Percentiles rank a stretch among this genome's conserved stretches.
These are phyloP conservation scores for Mucor sp. DNA, from an alignment of 371 early-diverging fungal species.

Conservation along the genomic window DNA sequence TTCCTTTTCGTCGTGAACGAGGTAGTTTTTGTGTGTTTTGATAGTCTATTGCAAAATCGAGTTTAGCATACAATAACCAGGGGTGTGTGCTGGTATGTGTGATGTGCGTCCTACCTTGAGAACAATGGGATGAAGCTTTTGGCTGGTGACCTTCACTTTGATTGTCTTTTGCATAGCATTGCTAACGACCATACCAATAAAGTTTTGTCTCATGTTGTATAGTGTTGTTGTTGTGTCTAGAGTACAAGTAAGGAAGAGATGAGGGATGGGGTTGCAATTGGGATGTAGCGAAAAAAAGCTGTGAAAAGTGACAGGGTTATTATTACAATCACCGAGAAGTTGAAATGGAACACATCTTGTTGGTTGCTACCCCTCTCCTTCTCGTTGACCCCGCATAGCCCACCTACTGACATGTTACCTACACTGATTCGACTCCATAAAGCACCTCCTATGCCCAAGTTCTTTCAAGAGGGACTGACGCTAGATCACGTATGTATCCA, in stretches of 20 bases:
- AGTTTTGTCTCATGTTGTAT: constrained; percentile 74
- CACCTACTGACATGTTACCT: constrained; percentile 19
- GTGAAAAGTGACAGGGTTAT: not conserved
- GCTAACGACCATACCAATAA: constrained; percentile 86
- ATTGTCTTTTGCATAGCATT: constrained; percentile 91
- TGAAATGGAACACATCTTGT: not conserved
- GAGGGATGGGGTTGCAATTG: not conserved
- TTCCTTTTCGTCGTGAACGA: constrained; percentile 88
- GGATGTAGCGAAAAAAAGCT: not conserved
- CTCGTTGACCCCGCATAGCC: not conserved
- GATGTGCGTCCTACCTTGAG: constrained; percentile 72
- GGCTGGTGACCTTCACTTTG: constrained; percentile 83
- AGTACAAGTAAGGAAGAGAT: not conserved
- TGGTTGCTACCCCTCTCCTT: not conserved
- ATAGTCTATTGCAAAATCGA: constrained; percentile 46
- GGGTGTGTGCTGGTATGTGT: not conserved
- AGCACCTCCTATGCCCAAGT: constrained; percentile 44
- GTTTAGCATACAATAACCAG: not conserved
- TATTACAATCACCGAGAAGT: not conserved
- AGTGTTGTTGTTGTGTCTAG: not conserved
- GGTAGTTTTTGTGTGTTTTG: constrained; percentile 79
- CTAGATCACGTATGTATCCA: constrained; percentile 39
- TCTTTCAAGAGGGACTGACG: constrained; percentile 44
- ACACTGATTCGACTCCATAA: constrained; percentile 25
- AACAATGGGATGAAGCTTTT: constrained; percentile 80